These are phyloP conservation scores for Penstemon barbatus DNA, from an alignment of 257 asterid species.

Conservation along the genomic window DNA sequence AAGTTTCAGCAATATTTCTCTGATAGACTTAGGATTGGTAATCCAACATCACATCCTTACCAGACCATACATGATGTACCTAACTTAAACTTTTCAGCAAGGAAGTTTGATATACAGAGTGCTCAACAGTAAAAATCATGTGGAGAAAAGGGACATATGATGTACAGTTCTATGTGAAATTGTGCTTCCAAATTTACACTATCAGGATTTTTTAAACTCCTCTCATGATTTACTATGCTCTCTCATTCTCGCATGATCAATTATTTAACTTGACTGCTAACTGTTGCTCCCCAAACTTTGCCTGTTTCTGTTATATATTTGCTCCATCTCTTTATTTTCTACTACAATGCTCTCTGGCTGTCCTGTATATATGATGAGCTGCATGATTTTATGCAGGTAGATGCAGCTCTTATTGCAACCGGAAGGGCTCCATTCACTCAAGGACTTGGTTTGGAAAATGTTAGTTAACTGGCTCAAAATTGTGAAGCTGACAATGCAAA, in stretches of 20 bases:
- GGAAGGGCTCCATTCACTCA: conserved; percentile 97
- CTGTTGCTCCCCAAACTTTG: conserved; percentile 14
- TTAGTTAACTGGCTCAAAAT: conserved; percentile 38
- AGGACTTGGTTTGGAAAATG: conserved; percentile 97
- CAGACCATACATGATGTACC: conserved; percentile 20
- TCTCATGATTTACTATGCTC: conserved; percentile 7
- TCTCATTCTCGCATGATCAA: conserved; percentile 12
- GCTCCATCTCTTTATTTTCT: conserved; percentile 19
- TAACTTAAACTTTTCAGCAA: conserved; percentile 13
- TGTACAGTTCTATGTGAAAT: conserved; percentile 6
- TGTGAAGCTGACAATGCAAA: conserved; percentile 19
- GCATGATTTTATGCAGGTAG: conserved; percentile 63
- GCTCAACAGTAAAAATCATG: not conserved
- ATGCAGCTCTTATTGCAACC: conserved; percentile 97
- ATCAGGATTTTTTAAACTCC: conserved; percentile 11
- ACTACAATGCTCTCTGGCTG: conserved; percentile 7
- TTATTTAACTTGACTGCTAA: conserved; percentile 3
- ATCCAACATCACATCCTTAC: conserved; percentile 17
- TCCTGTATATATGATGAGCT: conserved; percentile 21
- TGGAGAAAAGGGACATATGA: conserved; percentile 24
- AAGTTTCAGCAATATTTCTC: conserved; percentile 28
- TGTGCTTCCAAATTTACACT: conserved; percentile 14
- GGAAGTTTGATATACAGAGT: conserved; percentile 15
- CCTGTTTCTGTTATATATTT: conserved; percentile 14
- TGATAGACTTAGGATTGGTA: conserved; percentile 24